Conservation (phyloP, 345 rosid species). For the Hibiscus mutabilis region DNA sequence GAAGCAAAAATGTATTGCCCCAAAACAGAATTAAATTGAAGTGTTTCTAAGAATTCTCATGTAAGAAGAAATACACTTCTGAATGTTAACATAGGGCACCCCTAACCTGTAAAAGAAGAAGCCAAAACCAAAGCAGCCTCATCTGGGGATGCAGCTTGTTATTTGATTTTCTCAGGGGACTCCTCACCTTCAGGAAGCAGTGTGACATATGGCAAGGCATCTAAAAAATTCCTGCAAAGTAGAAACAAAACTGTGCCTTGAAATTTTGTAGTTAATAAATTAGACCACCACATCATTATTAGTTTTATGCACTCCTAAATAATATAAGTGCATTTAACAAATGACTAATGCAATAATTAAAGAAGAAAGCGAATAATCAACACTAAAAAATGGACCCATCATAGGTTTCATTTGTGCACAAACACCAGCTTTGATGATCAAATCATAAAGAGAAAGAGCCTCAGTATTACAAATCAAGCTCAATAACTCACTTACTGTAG, state of each 20-base stretch:
- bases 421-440: background rate
- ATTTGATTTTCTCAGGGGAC: conserved; percentile 80
- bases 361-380: background rate
- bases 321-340: background rate
- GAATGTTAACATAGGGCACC: background rate
- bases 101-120: conserved; percentile 87
- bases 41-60: background rate
- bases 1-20: background rate
- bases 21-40: background rate
- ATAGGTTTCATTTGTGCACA: background rate
- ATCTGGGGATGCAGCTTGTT: conserved; percentile 99
- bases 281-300: background rate
- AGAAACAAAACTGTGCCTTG: conserved; percentile 6
- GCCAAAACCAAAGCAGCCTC: conserved; percentile 97
- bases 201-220: conserved; percentile 98
- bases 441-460: background rate
- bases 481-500: background rate
- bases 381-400: background rate
- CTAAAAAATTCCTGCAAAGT: conserved; percentile 83
- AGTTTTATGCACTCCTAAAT: background rate
- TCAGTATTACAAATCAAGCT: background rate
- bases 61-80: background rate
- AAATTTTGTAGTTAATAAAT: background rate
- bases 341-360: background rate
- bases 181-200: conserved; percentile 99